Base-by-base conservation (phyloP, 148 eudicot species). In the Arbutus unedo region DNA sequence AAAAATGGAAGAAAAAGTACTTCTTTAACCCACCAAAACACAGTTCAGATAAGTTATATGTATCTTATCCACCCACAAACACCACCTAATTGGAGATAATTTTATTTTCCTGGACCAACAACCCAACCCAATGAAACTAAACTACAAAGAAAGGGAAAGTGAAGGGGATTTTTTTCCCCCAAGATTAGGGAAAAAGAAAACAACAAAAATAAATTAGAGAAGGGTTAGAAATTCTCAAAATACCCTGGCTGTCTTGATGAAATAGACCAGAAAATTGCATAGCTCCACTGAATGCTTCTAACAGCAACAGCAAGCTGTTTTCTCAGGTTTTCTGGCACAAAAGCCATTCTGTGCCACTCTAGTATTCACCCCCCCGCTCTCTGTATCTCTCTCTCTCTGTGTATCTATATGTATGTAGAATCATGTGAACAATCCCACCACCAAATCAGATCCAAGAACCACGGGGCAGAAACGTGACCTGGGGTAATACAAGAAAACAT, bases 221-320 rank as follows among this genome's bases (percentile, higher is more conserved):
- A 57, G 56, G 54, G 74, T 6, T n/a, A 21, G 53, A 56, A 47
- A 48, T 72, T 68, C 43, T 74, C 53, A 21, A 50, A 51, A 77
- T 92, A 92, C 95, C 91, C 93, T 14, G 86, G 90, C 45, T 89
- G 83, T 48, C 76, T 62, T 43, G 93, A 81, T 21, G 97, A 87
- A 83, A 84, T 78, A 59, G 97, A 88, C 97, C 97, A 93, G 82
- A 93, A 93, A 51, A 93, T 91, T 48, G 93, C 93, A 89, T 93
- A 93, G 80, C 97, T 91, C 97, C 97, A 93, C 53, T 90, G 93
- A 59, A 90, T 88, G 87, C 89, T 87, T 81, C 84, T 89, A 66
- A 91, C 87, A 80, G 89, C 90, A 80, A 82, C 79, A 86, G 93
- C 94, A 81, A 93, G 90, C 79, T 87, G 88, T 60, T 85, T 89